Conservation (phyloP, 2,329 filamentous ascomycete species). For the Blastomyces emzantsi region DNA sequence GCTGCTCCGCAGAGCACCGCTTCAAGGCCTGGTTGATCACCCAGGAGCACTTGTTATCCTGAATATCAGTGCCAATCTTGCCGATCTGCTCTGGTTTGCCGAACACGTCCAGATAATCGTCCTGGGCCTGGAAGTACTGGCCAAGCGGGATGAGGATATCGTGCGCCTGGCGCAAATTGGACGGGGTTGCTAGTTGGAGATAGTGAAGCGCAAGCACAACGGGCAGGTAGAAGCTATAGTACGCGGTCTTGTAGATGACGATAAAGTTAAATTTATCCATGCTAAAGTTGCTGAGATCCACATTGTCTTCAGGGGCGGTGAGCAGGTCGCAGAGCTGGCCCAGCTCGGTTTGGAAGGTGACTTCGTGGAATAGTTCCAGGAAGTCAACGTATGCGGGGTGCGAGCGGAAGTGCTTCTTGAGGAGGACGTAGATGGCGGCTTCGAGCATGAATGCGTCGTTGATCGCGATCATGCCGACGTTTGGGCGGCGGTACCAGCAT, state of each 20-base stretch:
- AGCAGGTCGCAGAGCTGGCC: conserved; percentile 92
- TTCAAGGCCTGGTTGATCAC: conserved; percentile 88
- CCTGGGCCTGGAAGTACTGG: conserved; percentile 98
- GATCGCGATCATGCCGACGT: conserved; percentile 92
- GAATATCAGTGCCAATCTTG: conserved; percentile 98
- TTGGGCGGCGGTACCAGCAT: conserved; percentile 89
- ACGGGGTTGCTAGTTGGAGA: conserved; percentile 71
- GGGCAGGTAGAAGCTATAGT: conserved; percentile 98
- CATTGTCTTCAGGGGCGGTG: conserved; percentile 87
- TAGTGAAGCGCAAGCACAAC: conserved; percentile 84
- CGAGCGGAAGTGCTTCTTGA: conserved; percentile 86
- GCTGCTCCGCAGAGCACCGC: conserved; percentile 73
- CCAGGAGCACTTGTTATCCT: conserved; percentile 99
- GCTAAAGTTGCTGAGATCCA: conserved; percentile 92
- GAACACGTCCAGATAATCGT: conserved; percentile 98
- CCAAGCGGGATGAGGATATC: conserved; percentile 94
- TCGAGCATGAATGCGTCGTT: conserved; percentile 98
- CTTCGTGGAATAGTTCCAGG: conserved; percentile 93
- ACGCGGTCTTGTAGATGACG: conserved; percentile 98
- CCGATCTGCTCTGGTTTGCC: conserved; percentile 86
- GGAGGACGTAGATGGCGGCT: conserved; percentile 74
- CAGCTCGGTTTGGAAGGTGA: conserved; percentile 86
- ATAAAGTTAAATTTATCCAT: conserved; percentile 96
- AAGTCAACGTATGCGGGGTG: conserved; percentile 86
- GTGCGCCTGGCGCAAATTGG: conserved; percentile 82